Percentiles rank a stretch among this genome's conserved stretches.
These are phyloP conservation scores for Fusarium sp. DNA, from an alignment of 2,329 filamentous ascomycete species.

Conservation along the genomic window DNA sequence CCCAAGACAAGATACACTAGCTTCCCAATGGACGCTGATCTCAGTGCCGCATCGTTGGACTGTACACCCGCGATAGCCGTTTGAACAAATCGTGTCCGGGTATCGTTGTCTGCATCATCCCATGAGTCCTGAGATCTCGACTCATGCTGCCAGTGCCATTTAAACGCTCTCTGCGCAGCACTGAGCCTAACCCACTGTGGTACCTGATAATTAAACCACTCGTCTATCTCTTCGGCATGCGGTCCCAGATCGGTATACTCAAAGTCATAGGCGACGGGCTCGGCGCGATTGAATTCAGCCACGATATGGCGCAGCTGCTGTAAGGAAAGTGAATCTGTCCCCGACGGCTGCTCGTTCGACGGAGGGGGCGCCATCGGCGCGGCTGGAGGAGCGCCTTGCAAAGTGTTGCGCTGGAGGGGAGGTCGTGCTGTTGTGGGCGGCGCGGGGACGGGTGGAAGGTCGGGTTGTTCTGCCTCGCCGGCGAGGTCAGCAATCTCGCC, in stretches of 20 bases:
- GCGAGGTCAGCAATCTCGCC: slow-evolving; percentile 50
- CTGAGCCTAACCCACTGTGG: slow-evolving; percentile 85
- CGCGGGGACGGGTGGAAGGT: slow-evolving; percentile 51
- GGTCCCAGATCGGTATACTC: slow-evolving; percentile 77
- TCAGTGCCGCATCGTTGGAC: slow-evolving; percentile 59
- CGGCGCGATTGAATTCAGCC: slow-evolving; percentile 75
- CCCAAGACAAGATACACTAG: slow-evolving; percentile 74
- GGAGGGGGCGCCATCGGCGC: slow-evolving; percentile 47
- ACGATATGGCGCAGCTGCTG: slow-evolving; percentile 79
- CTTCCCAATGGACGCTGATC: slow-evolving; percentile 65
- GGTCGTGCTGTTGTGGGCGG: slow-evolving; percentile 40
- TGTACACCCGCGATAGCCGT: slow-evolving; percentile 59
- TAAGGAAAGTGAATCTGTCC: slow-evolving; percentile 78
- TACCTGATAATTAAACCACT: slow-evolving; percentile 95
- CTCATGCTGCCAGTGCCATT: slow-evolving; percentile 76
- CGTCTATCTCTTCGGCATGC: slow-evolving; percentile 90
- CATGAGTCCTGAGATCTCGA: slow-evolving; percentile 61
- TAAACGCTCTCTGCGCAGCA: slow-evolving; percentile 79
- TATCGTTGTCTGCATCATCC: slow-evolving; percentile 71
- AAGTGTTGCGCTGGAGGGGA: slow-evolving; percentile 45
- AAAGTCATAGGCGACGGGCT: slow-evolving; percentile 86
- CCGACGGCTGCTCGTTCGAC: slow-evolving; percentile 50
- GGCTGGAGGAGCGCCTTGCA: slow-evolving; percentile 41
- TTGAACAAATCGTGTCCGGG: slow-evolving; percentile 67
- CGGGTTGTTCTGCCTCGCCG: slow-evolving; percentile 50